These are phyloP conservation scores for Extremus antarcticus DNA, from an alignment of 495 filamentous ascomycete genomes.

Conservation along the genomic window DNA sequence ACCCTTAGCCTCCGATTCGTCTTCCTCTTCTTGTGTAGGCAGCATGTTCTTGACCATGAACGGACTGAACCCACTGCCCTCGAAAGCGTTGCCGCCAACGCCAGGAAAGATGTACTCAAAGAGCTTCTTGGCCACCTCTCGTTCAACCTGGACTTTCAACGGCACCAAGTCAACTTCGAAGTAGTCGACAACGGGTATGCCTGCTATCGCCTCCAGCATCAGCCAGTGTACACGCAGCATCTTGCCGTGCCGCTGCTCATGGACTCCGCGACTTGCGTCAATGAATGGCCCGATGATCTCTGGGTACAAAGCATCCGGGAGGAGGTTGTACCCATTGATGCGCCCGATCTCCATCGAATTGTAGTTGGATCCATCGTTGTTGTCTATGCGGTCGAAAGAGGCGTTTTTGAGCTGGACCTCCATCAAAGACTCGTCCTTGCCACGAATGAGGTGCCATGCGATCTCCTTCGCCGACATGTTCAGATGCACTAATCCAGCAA, in stretches of 20 bases:
- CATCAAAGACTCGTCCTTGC: conserved; percentile 75
- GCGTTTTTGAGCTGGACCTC: conserved; percentile 87
- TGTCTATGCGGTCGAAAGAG: conserved; percentile 86
- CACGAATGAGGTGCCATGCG: conserved; percentile 89
- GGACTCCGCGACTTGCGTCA: conserved; percentile 44
- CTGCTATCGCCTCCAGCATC: conserved; percentile 95
- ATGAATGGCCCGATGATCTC: conserved; percentile 87
- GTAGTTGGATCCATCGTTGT: conserved; percentile 90
- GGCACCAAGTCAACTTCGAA: conserved; percentile 94
- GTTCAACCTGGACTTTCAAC: conserved; percentile 86
- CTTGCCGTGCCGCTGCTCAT: conserved; percentile 44
- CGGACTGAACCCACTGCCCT: conserved; percentile 58
- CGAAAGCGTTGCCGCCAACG: conserved; percentile 45
- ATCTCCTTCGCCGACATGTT: conserved; percentile 85
- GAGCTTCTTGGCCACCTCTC: conserved; percentile 81
- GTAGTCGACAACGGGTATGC: conserved; percentile 92
- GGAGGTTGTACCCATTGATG: conserved; percentile 74
- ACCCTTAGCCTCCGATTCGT: conserved; percentile 28
- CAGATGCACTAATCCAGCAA: conserved; percentile 73
- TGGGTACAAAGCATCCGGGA: conserved; percentile 85
- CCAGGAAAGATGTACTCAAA: conserved; percentile 98
- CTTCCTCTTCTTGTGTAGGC: conserved; percentile 50
- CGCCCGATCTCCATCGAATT: conserved; percentile 79
- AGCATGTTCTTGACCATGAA: conserved; percentile 73
- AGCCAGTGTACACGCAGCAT: conserved; percentile 94